Conservation (phyloP, 176 grass and related monocot genomes). For the Carex parvula region DNA sequence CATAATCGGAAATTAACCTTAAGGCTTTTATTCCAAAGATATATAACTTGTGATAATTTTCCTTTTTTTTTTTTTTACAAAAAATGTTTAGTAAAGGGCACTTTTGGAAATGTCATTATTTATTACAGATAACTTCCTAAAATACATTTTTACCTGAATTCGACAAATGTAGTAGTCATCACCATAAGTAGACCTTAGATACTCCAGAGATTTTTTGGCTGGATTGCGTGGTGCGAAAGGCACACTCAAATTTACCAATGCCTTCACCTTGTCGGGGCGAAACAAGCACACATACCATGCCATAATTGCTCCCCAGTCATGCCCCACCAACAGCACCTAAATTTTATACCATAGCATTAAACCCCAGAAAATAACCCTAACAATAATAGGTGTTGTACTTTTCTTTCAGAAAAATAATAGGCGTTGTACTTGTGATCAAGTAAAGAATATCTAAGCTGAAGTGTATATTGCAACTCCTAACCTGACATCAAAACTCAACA, state of each 20-base stretch:
- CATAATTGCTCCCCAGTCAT: constrained; percentile 55
- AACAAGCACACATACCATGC: constrained; percentile 56
- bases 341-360: not conserved
- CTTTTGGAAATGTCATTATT: too few species aligned
- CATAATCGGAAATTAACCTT: not conserved
- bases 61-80: not conserved
- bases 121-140: not conserved
- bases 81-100: too few species aligned
- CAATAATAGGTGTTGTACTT: not conserved
- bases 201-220: constrained; percentile 29
- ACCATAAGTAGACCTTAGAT: constrained; percentile 36
- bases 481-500: not conserved
- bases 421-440: not conserved
- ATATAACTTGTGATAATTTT: not conserved
- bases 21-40: not conserved
- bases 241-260: constrained; percentile 49
- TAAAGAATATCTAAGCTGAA: not conserved
- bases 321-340: constrained; percentile 50
- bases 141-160: constrained; percentile 34
- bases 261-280: constrained; percentile 47
- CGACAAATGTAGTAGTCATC: constrained; percentile 62
- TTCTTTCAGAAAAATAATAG: not conserved
- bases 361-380: not conserved
- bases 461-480: not conserved
- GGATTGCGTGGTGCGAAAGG: constrained; percentile 42